Percentiles rank a stretch among this genome's conserved stretches.
phyloP scores from a whole-genome alignment of 2,329 filamentous ascomycete genomes.

The Cercospora sp. region DNA sequence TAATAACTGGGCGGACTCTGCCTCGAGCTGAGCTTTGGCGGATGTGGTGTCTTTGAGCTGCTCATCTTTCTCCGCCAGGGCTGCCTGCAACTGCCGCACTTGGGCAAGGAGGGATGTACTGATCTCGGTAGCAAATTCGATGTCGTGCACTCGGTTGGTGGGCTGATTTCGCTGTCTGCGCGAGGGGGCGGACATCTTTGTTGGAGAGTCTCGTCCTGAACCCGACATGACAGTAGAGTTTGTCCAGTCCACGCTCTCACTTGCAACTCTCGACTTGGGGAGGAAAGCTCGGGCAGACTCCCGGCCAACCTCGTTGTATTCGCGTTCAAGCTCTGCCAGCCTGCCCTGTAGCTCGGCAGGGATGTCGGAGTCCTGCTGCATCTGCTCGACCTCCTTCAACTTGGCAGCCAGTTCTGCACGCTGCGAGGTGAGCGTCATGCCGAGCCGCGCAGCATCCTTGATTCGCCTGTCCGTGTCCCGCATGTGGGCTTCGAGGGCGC shows the following conservation, averaged over 20 bases:
- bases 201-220: conserved; percentile 80
- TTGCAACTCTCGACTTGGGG: conserved; percentile 60
- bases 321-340: conserved; percentile 83
- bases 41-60: conserved; percentile 71
- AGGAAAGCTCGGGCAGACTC: conserved; percentile 88
- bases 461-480: conserved; percentile 89
- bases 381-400: conserved; percentile 77
- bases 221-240: conserved; percentile 65
- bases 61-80: conserved; percentile 86
- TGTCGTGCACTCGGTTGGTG: conserved; percentile 84
- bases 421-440: conserved; percentile 83
- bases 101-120: conserved; percentile 93
- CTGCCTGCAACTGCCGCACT: conserved; percentile 81
- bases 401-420: conserved; percentile 78
- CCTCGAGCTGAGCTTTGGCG: conserved; percentile 77
- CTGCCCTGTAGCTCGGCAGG: conserved; percentile 79
- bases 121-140: conserved; percentile 97
- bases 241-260: conserved; percentile 30
- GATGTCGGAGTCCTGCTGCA: conserved; percentile 67
- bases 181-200: conserved; percentile 76
- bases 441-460: conserved; percentile 85
- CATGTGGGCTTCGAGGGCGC: conserved; percentile 85
- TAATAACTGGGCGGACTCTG: conserved; percentile 75
- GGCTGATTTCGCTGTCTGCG: conserved; percentile 89
- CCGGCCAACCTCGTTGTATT: conserved; percentile 89